Evolutionary conservation across 2,329 filamentous ascomycete species (phyloP), one percentile per base, ranked within the genome.

Genomic region (Septoria linicola): DNA sequence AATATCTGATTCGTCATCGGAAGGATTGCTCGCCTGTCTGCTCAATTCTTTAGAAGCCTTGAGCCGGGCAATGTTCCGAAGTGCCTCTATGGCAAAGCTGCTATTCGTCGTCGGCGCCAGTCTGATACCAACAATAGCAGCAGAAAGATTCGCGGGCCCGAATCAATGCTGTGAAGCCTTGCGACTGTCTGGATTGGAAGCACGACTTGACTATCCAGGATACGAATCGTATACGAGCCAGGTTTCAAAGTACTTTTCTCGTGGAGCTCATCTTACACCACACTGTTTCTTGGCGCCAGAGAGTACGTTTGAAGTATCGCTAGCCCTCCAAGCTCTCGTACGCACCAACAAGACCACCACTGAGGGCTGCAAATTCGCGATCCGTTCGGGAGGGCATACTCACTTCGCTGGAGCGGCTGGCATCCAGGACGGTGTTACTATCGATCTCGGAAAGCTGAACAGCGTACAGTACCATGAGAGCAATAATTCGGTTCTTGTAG

Each of bases 371-470:
- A 13, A 34, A 10, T 37, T 42, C 27, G 34, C 36, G n/a, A 20
- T 40, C 11, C 41, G 43, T 3, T 25, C 39, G 21, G 42, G 47
- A 5, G 49, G 49, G 2, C 49, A 52, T 17, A 46, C 42, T 10
- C 49, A 44, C 20, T 44, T 40, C 20, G 41, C 49, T 20, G 49
- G 49, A 5, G 43, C 42, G 8, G 41, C 49, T 10, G 42, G 62
- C 16, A 62, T 62, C 32, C 39, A 55, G 16, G 31, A 52, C 16
- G 62, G 62, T 6, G 51, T 63, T n/a, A 59, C 59, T 11, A 74
- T 83, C 54, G 78, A 78, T 13, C 70, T 79, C 8, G 69, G 65
- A 7, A 58, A 60, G 3, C 65, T 80, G 8, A 71, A 72, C 45
- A 36, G 61, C 7, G 60, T 76, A 21, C 54, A 51, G 0, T 56